These are phyloP conservation scores for Barbatosphaeria neglecta DNA, from an alignment of 495 filamentous ascomycete species.

Conservation along the genomic window DNA sequence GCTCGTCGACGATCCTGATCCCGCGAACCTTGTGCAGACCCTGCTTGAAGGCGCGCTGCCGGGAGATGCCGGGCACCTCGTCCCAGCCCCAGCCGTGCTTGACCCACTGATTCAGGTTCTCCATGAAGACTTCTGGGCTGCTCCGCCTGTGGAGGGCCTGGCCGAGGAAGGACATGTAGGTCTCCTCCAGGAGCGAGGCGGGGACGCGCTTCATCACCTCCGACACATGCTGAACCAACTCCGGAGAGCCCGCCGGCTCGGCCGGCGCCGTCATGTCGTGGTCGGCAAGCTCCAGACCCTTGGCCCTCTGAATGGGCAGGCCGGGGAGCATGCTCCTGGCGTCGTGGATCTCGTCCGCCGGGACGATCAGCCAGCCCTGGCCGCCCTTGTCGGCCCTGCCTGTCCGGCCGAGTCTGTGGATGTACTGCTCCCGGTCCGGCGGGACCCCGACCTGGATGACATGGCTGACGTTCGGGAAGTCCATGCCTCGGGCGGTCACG, in stretches of 20 bases:
- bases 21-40: slow-evolving; percentile 32
- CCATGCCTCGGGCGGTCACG: slow-evolving; percentile 92
- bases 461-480: slow-evolving; percentile 86
- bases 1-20: slow-evolving; percentile 26
- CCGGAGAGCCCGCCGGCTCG: slow-evolving; percentile 13
- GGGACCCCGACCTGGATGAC: slow-evolving; percentile 79
- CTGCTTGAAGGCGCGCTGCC: slow-evolving; percentile 31
- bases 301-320: slow-evolving; percentile 56
- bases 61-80: slow-evolving; percentile 40
- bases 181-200: slow-evolving; percentile 15
- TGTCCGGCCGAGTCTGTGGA: slow-evolving; percentile 75
- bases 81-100: slow-evolving; percentile 49
- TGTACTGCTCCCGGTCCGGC: slow-evolving; percentile 63
- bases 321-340: slow-evolving; percentile 38
- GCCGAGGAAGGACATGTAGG: slow-evolving; percentile 41
- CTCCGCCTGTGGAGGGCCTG: slow-evolving; percentile 19
- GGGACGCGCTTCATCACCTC: slow-evolving; percentile 19
- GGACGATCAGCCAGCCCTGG: slow-evolving; percentile 66
- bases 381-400: slow-evolving; percentile 62
- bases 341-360: slow-evolving; percentile 43
- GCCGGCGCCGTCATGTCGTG: slow-evolving; percentile 33
- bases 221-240: slow-evolving; percentile 25
- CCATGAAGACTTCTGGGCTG: slow-evolving; percentile 29
- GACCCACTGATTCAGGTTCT: slow-evolving; percentile 51
- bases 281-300: slow-evolving; percentile 29